These are phyloP conservation scores for Catharanthus roseus DNA, from an alignment of 257 asterid species.

Conservation along the genomic window DNA sequence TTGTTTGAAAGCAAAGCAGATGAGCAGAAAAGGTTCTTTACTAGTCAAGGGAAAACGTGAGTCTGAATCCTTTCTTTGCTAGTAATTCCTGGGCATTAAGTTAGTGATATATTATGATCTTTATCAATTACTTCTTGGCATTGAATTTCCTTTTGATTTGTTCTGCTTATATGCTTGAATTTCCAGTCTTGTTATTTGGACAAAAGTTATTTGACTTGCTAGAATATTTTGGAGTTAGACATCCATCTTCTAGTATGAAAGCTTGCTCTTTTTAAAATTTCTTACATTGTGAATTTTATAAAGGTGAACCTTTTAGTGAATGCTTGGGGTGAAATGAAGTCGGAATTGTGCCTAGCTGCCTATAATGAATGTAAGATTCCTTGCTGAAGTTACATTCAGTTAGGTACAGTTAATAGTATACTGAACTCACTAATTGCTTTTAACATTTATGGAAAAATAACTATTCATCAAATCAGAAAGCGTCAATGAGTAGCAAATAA, in stretches of 20 bases:
- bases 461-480: not conserved
- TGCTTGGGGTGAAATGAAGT: not conserved
- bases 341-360: not conserved
- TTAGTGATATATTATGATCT: not conserved
- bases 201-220: not conserved
- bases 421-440: not conserved
- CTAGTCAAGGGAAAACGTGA: slow-evolving; percentile 53
- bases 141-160: not conserved
- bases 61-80: slow-evolving; percentile 16
- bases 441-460: not conserved
- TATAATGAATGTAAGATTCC: no score
- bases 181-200: not conserved
- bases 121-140: not conserved
- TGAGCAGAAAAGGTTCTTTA: slow-evolving; percentile 29
- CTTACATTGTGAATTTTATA: not conserved
- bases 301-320: not conserved
- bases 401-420: not conserved
- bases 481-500: not conserved
- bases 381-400: not conserved
- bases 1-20: slow-evolving; percentile 45
- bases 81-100: not conserved
- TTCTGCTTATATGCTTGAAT: not conserved
- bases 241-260: not conserved
- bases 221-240: not conserved
- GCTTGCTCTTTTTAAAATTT: not conserved